Evolutionary conservation across 768 basidiomycete genomes (phyloP).

Genomic region (Melanogaster broomeanus): DNA sequence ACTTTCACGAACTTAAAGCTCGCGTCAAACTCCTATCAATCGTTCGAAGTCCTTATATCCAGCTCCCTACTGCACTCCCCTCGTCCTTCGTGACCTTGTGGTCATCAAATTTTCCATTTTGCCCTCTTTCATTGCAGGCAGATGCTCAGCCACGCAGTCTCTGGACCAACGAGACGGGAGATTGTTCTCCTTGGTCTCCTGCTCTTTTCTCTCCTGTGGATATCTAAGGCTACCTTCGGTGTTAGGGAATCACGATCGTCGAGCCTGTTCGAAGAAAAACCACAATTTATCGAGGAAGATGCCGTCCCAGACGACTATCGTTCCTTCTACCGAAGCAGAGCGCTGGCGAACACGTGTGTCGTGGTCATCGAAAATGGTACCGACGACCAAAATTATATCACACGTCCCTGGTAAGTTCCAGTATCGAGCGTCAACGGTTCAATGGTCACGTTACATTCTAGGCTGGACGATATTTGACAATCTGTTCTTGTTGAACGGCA

Average conservation of each 20-base stretch:
- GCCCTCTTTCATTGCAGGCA: conserved; percentile 8
- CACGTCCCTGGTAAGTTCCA: conserved; percentile 67
- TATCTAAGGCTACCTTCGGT: conserved; percentile 31
- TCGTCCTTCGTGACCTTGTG: no score
- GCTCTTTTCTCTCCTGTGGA: conserved; percentile 47
- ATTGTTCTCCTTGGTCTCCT: conserved; percentile 50
- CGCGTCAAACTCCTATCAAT: no score
- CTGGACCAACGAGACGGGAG: conserved; percentile 59
- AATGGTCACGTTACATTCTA: conserved; percentile 26
- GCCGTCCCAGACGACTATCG: conserved; percentile 6
- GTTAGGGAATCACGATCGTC: conserved; percentile 4
- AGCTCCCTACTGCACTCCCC: no score
- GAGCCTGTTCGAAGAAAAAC: conserved; percentile 9
- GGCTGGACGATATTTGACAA: conserved; percentile 92
- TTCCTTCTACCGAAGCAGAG: conserved; percentile 18
- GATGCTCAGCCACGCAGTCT: conserved; percentile 24
- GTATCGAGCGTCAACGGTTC: not conserved
- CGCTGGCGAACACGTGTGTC: conserved; percentile 37
- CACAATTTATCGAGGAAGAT: conserved; percentile 1
- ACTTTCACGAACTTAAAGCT: no score
- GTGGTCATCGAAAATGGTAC: conserved; percentile 43
- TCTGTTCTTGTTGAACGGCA: conserved; percentile 80
- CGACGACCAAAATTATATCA: conserved; percentile 65
- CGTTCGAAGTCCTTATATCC: no score
- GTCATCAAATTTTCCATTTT: not conserved